These are phyloP conservation scores for Penicillium sp. DNA, from an alignment of 2,329 filamentous ascomycete genomes.

Conservation along the genomic window DNA sequence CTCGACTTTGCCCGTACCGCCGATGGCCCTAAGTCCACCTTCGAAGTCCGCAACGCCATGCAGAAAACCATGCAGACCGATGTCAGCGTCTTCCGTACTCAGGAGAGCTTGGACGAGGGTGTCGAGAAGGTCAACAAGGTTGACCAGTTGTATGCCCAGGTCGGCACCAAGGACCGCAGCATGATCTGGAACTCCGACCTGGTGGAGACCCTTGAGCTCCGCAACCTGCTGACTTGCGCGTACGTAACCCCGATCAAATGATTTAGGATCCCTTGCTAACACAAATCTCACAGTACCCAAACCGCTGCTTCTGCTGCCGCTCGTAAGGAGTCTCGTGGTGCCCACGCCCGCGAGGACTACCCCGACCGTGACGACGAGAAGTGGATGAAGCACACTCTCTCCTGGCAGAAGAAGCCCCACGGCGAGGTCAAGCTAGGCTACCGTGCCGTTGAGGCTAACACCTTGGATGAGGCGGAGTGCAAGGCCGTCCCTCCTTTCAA, in stretches of 20 bases:
- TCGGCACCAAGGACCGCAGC: constrained; percentile 95
- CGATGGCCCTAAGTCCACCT: constrained; percentile 80
- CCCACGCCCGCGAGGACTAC: constrained; percentile 94
- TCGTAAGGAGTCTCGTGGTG: constrained; percentile 95
- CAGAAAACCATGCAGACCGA: constrained; percentile 98
- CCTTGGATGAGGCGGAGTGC: constrained; percentile 94
- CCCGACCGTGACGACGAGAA: constrained; percentile 92
- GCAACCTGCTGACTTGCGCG: constrained; percentile 95
- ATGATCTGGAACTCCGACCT: constrained; percentile 99
- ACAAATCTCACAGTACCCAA: constrained; percentile 63
- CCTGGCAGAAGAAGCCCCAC: constrained; percentile 91
- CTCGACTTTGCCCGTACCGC: constrained; percentile 84
- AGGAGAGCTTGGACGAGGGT: constrained; percentile 91
- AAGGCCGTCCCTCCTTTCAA: constrained; percentile 96
- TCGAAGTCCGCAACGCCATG: constrained; percentile 87
- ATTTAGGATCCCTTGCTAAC: constrained; percentile 8
- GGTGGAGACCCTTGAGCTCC: constrained; percentile 91
- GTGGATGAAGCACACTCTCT: constrained; percentile 99
- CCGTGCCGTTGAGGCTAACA: constrained; percentile 76
- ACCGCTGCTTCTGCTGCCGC: constrained; percentile 87
- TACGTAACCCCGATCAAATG: constrained; percentile 53
- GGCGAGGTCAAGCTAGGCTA: constrained; percentile 83
- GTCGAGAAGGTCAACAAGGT: constrained; percentile 83
- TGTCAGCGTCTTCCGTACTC: constrained; percentile 93
- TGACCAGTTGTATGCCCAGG: constrained; percentile 74